phyloP scores from a whole-genome alignment of 208 protist genomes.

The Trypanosoma avium region DNA sequence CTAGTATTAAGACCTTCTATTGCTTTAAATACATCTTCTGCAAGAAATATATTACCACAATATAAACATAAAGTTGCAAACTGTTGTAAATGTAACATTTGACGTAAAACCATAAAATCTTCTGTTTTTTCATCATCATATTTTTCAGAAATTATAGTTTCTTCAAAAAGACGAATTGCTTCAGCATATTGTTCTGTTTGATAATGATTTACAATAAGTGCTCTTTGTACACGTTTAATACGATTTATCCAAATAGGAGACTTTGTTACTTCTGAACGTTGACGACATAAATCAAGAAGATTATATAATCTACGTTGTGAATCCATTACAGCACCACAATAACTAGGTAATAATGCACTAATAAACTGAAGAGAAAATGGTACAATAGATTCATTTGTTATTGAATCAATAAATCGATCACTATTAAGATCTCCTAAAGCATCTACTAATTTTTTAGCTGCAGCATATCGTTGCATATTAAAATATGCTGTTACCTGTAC shows the following conservation, averaged over 20 bases:
- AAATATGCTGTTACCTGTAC: slow-evolving; percentile 78
- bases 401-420: slow-evolving; percentile 51
- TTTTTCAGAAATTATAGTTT: slow-evolving; percentile 36
- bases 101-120: slow-evolving; percentile 13
- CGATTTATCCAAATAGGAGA: slow-evolving; percentile 36
- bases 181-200: slow-evolving; percentile 54
- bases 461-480: slow-evolving; percentile 54
- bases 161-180: slow-evolving; percentile 41
- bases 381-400: slow-evolving; percentile 54
- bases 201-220: slow-evolving; percentile 63
- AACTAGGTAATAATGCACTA: slow-evolving; percentile 60
- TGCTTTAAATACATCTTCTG: slow-evolving; percentile 33
- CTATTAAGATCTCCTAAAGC: slow-evolving; percentile 65
- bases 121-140: slow-evolving; percentile 3
- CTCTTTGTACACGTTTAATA: slow-evolving; percentile 47
- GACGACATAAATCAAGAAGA: slow-evolving; percentile 56
- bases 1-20: slow-evolving; percentile 23
- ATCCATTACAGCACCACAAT: slow-evolving; percentile 53
- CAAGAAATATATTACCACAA: slow-evolving; percentile 41
- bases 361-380: slow-evolving; percentile 85
- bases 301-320: slow-evolving; percentile 52
- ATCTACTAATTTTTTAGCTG: slow-evolving; percentile 60
- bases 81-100: slow-evolving; percentile 34
- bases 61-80: slow-evolving; percentile 40
- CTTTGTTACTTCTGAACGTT: slow-evolving; percentile 9